Conservation (phyloP, 1,284 basidiomycete species). For the Singerocomus inundabilis region DNA sequence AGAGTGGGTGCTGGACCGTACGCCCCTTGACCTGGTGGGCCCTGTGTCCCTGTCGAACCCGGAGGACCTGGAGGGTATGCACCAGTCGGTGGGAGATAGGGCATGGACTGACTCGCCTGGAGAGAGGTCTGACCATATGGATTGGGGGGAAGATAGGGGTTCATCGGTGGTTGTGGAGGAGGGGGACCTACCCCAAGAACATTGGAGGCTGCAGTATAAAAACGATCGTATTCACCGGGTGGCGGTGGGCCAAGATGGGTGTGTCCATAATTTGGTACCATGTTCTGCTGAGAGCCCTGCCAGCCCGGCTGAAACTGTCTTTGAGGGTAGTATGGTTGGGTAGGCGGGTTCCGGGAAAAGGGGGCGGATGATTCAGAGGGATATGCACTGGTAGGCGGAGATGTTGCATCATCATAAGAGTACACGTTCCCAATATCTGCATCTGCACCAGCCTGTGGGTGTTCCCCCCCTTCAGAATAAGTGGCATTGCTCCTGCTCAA, state of each 20-base stretch:
- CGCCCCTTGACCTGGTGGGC: constrained; percentile 12
- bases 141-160: constrained; percentile 25
- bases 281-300: constrained; percentile 37
- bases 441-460: constrained; percentile 16
- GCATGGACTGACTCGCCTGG: constrained; percentile 33
- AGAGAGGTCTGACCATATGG: constrained; percentile 24
- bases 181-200: constrained; percentile 75
- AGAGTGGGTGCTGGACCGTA: constrained; percentile 29
- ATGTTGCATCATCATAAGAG: constrained; percentile 36
- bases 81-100: constrained; percentile 29
- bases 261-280: constrained; percentile 30
- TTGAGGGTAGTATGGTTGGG: constrained; percentile 26
- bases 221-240: constrained; percentile 47
- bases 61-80: constrained; percentile 26
- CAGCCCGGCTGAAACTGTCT: constrained; percentile 30
- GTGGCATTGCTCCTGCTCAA: constrained; percentile 15
- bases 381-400: constrained; percentile 24
- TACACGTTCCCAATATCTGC: constrained; percentile 32
- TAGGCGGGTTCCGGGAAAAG: constrained; percentile 22
- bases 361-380: constrained; percentile 25
- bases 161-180: constrained; percentile 39
- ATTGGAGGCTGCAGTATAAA: constrained; percentile 75
- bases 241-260: constrained; percentile 30
- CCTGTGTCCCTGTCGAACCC: constrained; percentile 19
- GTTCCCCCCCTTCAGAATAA: constrained; percentile 18